Evolutionary conservation across 805 yeast genomes (phyloP).

Genomic region (Schwanniomyces vanrijiae): DNA sequence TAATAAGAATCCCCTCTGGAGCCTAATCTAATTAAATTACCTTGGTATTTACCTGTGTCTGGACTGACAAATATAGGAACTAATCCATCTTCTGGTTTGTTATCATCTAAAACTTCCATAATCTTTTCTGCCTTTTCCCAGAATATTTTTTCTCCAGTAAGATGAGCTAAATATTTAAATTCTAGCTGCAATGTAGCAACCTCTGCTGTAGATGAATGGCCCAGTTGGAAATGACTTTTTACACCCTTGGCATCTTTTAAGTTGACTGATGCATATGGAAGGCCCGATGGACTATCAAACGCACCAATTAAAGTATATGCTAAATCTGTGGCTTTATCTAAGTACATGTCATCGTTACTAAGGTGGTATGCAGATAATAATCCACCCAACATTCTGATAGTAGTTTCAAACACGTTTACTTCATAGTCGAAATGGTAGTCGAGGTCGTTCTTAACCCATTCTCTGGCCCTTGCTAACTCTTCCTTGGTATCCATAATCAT

Average conservation of each 20-base stretch:
- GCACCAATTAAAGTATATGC: constrained; percentile 75
- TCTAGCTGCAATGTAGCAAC: constrained; percentile 86
- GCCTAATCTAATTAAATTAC: constrained; percentile 71
- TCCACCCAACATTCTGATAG: constrained; percentile 93
- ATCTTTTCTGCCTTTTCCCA: constrained; percentile 80
- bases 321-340: constrained; percentile 76
- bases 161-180: constrained; percentile 73
- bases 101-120: constrained; percentile 66
- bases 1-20: constrained; percentile 93
- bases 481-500: constrained; percentile 69
- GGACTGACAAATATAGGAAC: constrained; percentile 82
- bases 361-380: constrained; percentile 78
- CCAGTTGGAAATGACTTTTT: constrained; percentile 62
- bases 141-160: constrained; percentile 76
- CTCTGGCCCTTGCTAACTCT: constrained; percentile 61
- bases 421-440: constrained; percentile 69
- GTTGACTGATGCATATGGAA: constrained; percentile 81
- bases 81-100: constrained; percentile 68
- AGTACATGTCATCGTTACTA: constrained; percentile 64
- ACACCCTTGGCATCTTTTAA: constrained; percentile 61
- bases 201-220: constrained; percentile 88
- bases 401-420: constrained; percentile 89
- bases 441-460: constrained; percentile 74
- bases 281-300: constrained; percentile 62
- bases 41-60: constrained; percentile 67